phyloP scores from a whole-genome alignment of 805 yeast genomes.

The Priceomyces carsonii region DNA sequence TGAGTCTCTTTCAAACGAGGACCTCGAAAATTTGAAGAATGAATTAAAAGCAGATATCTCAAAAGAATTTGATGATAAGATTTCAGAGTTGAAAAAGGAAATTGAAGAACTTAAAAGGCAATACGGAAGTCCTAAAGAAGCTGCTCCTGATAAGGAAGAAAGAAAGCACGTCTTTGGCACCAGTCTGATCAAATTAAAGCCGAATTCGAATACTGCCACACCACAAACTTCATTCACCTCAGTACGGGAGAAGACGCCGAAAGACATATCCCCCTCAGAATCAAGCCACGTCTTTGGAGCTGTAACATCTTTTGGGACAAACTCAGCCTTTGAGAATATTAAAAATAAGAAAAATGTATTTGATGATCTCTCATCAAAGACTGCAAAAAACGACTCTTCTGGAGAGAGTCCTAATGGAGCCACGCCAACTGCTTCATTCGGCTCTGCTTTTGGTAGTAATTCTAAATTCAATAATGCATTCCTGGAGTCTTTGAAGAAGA shows the following conservation, averaged over 20 bases:
- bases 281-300: constrained; percentile 37
- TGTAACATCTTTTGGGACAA: constrained; percentile 39
- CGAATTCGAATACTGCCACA: constrained; percentile 9
- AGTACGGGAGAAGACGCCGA: constrained; percentile 10
- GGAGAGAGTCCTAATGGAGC: constrained; percentile 5
- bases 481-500: constrained; percentile 48
- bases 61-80: constrained; percentile 16
- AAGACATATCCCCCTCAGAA: constrained; percentile 10
- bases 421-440: constrained; percentile 11
- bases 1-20: constrained; percentile 5
- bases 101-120: constrained; percentile 18
- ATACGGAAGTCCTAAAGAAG: not conserved
- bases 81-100: constrained; percentile 20
- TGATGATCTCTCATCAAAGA: constrained; percentile 20
- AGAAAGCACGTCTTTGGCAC: constrained; percentile 9
- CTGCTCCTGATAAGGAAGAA: not conserved
- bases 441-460: constrained; percentile 44
- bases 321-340: constrained; percentile 20
- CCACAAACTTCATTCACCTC: constrained; percentile 15
- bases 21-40: constrained; percentile 26
- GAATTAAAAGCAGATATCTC: constrained; percentile 33
- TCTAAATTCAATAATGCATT: constrained; percentile 57
- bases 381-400: constrained; percentile 5
- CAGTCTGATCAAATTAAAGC: constrained; percentile 9
- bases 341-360: constrained; percentile 27